phyloP scores from a whole-genome alignment of 2,329 filamentous ascomycete genomes.

The Aspergillus ruber region DNA sequence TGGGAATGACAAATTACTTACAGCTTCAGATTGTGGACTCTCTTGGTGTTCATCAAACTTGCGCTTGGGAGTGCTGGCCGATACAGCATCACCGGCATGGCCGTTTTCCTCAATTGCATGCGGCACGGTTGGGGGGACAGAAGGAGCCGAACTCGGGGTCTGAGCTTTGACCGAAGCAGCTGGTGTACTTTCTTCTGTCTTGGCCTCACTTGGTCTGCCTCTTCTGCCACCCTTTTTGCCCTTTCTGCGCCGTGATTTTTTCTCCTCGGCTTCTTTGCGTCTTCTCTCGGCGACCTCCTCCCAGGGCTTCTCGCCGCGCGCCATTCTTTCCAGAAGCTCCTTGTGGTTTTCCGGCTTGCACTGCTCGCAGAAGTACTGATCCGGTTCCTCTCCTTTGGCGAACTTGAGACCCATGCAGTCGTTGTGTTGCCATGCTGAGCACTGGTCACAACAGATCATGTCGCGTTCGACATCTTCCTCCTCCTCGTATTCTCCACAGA shows the following conservation, averaged over 20 bases:
- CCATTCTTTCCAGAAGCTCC: slow-evolving; percentile 70
- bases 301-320: slow-evolving; percentile 80
- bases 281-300: slow-evolving; percentile 60
- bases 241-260: slow-evolving; percentile 53
- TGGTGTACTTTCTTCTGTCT: slow-evolving; percentile 40
- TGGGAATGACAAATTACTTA: slow-evolving; percentile 14
- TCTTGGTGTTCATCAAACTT: slow-evolving; percentile 38
- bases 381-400: slow-evolving; percentile 66
- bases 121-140: slow-evolving; percentile 14
- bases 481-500: slow-evolving; percentile 81
- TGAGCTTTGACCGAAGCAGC: slow-evolving; percentile 23
- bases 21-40: slow-evolving; percentile 20
- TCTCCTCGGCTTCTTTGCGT: slow-evolving; percentile 55
- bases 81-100: slow-evolving; percentile 14
- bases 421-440: slow-evolving; percentile 94
- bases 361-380: slow-evolving; percentile 86
- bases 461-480: slow-evolving; percentile 80
- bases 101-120: slow-evolving; percentile 21
- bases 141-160: slow-evolving; percentile 9
- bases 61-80: slow-evolving; percentile 36
- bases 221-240: slow-evolving; percentile 54
- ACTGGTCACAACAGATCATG: slow-evolving; percentile 94
- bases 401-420: slow-evolving; percentile 86
- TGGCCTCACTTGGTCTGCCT: slow-evolving; percentile 59
- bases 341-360: slow-evolving; percentile 80